These are phyloP conservation scores for Candida berthetii DNA, from an alignment of 805 yeast species.

Conservation along the genomic window DNA sequence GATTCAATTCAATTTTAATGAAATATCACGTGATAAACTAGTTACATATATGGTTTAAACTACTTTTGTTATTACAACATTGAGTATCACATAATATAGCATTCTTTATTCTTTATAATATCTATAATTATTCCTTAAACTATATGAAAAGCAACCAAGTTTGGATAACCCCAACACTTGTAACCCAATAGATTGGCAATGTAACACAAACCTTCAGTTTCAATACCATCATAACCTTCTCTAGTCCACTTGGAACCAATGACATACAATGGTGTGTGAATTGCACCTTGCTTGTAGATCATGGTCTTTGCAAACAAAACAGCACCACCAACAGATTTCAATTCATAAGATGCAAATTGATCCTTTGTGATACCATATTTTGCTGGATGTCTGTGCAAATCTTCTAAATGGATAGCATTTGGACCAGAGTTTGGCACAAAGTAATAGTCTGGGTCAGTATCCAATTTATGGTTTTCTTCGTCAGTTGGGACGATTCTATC, in stretches of 20 bases:
- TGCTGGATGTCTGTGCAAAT: slow-evolving; percentile 4
- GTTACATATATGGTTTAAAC: too few species aligned
- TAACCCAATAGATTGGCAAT: slow-evolving; percentile 38
- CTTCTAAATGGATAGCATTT: slow-evolving; percentile 7
- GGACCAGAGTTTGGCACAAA: slow-evolving; percentile 11
- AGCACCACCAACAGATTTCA: slow-evolving; percentile 49
- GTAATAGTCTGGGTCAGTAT: slow-evolving; percentile 7
- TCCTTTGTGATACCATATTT: slow-evolving; percentile 6
- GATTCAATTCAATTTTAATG: too few species aligned
- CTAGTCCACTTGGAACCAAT: slow-evolving; percentile 41
- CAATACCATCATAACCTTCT: slow-evolving; percentile 48
- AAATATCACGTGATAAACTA: too few species aligned
- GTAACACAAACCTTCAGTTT: slow-evolving; percentile 48
- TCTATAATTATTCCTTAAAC: too few species aligned
- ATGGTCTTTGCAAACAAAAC: slow-evolving; percentile 37
- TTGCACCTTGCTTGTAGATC: slow-evolving; percentile 38
- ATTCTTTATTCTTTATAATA: too few species aligned
- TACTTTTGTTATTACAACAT: too few species aligned
- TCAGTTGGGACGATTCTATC: slow-evolving; percentile 15
- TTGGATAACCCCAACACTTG: slow-evolving; percentile 44
- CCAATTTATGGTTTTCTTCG: slow-evolving; percentile 2
- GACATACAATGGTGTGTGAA: slow-evolving; percentile 38
- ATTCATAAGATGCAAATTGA: slow-evolving; percentile 4
- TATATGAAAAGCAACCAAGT: slow-evolving; percentile 31
- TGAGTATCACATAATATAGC: too few species aligned